Conservation (phyloP, 306 rosid species). For the Chamaecrista fasciculata region DNA sequence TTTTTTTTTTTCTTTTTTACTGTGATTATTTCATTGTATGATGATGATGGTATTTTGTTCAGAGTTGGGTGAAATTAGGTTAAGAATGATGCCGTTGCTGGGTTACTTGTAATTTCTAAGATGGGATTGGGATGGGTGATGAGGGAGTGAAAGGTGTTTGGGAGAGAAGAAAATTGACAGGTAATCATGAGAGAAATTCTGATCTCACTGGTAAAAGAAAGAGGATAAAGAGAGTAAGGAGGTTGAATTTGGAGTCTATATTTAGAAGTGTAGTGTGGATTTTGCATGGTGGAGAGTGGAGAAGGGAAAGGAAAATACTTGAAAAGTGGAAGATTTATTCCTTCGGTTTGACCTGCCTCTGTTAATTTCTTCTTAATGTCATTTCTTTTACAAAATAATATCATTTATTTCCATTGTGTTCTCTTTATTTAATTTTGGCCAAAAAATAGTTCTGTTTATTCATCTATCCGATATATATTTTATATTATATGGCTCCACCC, state of each 20-base stretch:
- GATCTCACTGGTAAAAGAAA: not conserved
- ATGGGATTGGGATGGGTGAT: too few relatives aligned
- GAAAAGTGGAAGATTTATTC: not conserved
- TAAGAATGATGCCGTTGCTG: too few relatives aligned
- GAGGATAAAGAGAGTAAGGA: not conserved
- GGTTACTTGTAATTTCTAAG: too few relatives aligned
- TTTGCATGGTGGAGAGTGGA: conserved; percentile 34
- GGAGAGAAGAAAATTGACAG: not conserved
- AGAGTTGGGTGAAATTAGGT: too few relatives aligned
- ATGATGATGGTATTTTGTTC: not conserved
- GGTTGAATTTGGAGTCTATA: not conserved
- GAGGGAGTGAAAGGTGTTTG: not conserved
- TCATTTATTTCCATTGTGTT: too few relatives aligned
- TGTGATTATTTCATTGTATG: not conserved
- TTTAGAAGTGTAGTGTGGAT: conserved; percentile 11
- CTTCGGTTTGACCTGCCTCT: not conserved
- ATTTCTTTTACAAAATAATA: too few relatives aligned
- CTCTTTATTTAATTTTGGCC: too few relatives aligned
- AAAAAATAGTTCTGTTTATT: too few relatives aligned
- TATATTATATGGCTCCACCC: too few relatives aligned
- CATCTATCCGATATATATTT: too few relatives aligned
- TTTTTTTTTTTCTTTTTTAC: not conserved
- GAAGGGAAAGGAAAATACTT: not conserved
- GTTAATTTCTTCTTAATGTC: too few relatives aligned
- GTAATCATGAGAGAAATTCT: not conserved